Evolutionary conservation across 108 stramenopile genomes (phyloP), one percentile per base, ranked within the genome.

Genomic region (Ochromonas danica): DNA sequence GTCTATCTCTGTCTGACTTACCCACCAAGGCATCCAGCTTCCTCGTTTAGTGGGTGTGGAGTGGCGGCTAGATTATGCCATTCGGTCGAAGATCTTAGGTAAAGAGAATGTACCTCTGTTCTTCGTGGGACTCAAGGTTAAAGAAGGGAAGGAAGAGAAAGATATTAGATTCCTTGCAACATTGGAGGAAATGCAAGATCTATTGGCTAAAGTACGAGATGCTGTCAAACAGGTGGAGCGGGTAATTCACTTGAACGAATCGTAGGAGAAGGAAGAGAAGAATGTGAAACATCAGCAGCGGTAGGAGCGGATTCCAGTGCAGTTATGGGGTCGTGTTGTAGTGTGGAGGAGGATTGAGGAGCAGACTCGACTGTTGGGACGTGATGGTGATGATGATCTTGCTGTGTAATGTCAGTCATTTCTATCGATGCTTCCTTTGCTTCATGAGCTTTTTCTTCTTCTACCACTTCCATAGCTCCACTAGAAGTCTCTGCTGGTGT

Each of bases 111-210:
- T 41, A 14, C 72, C 72, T 27, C 6, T 75, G 72, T 75, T 57
- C 31, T 75, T 75, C 51, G 40, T 75, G 14, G 25, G 14, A 33
- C 40, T 75, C 6, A 75, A 75, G 41, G 72, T 75, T 6, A 28
- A 41, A 6, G 43, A 75, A 10, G 10, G 27, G 10, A 42, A 42
- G 10, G 40, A 42, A 35, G 38, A 27, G 10, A 17, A 33, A 6
- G 41, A 75, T 42, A 60, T 75, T 41, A 33, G 38, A 6, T 30
- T 67, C 10, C 6, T 75, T n/a, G 72, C 72, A 17, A 75, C n/a
- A 6, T 60, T 75, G 22, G 72, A 75, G 38, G 72, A 75, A 75
- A 42, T 75, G 40, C 72, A 75, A 10, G 72, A 75, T 75, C 31
- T 75, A 60, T 60, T 75, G 31, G 36, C 72, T 6, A 75, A 60